Evolutionary conservation across 2,329 filamentous ascomycete species (phyloP), one percentile per base, ranked within the genome.

Genomic region (Cadophora malorum): DNA sequence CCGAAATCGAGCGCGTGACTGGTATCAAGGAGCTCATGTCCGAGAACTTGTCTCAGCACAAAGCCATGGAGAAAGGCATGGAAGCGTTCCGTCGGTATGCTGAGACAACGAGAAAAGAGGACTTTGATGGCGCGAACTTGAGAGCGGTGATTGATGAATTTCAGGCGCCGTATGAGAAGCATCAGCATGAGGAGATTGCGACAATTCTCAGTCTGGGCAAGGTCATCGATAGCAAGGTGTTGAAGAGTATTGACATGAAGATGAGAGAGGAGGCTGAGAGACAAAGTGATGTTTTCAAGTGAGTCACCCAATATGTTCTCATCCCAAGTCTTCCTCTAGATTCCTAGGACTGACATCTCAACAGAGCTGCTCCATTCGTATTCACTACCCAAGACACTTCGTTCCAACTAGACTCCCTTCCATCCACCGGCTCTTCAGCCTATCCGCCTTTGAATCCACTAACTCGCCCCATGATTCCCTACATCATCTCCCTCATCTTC

Each of bases 401-500:
- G 28, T 71, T 72, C 67, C 33, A 61, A 16, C 55, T 73, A 33
- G 72, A 72, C 49, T 16, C 28, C 12, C 31, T 45, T 21, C 33
- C 61, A n/a, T 41, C 49, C 9, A 45, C 35, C 1, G 56, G 56
- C 21, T 59, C 56, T 3, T 5, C 35, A 10, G 9, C 56, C 9
- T 59, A 59, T 5, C 56, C 49, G 1, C 49, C 33, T 41, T 8
- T 55, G 31, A 23, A 21, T 79, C 82, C 85, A 73, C 76, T 80
- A 63, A 74, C 78, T 74, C 90, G 90, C 78, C 76, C 81, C 68
- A 81, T 90, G 61, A 88, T 88, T 0, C 89, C 88, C 31, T 81
- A 83, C 78, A 86, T 85, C 77, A 84, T 90, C 77, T 85, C 90
- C 72, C 82, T 90, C 72, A 91, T 91, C 83, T 90, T 91, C 80